Percentiles rank a stretch among this genome's conserved stretches.
Conservation (phyloP, 164 flowering plant species). For the Saururus chinensis region DNA sequence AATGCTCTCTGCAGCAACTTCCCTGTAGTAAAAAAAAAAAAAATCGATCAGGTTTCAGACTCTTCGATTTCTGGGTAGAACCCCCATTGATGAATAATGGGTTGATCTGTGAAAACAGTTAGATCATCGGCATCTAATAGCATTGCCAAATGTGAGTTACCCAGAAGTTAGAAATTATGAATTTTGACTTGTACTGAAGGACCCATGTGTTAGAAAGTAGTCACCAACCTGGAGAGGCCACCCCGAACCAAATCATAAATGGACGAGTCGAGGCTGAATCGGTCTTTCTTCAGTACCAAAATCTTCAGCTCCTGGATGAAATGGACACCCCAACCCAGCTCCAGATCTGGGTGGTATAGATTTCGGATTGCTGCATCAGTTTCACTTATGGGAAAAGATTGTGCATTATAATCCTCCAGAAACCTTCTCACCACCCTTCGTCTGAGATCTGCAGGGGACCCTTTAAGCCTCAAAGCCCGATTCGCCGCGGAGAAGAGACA, state of each 20-base stretch:
- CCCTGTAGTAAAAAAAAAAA: not conserved
- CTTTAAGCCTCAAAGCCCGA: constrained; percentile 4
- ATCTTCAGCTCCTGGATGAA: constrained; percentile 12
- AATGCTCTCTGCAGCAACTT: constrained; percentile 13
- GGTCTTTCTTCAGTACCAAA: constrained; percentile 9
- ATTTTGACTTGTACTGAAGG: not conserved
- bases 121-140: too few species aligned
- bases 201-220: not conserved
- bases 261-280: constrained; percentile 2
- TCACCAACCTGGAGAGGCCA: constrained; percentile 9
- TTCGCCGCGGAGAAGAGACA: constrained; percentile 14
- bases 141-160: too few species aligned
- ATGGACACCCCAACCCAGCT: constrained; percentile 16
- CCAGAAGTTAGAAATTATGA: not conserved
- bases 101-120: too few species aligned
- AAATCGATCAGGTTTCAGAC: not conserved
- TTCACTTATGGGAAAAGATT: constrained; percentile 2
- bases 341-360: constrained; percentile 10
- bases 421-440: constrained; percentile 9
- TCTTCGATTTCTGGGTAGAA: not conserved
- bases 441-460: constrained; percentile 8
- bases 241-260: constrained; percentile 11
- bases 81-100: too few species aligned
- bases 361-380: constrained; percentile 10
- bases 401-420: constrained; percentile 7